Evolutionary conservation across 108 stramenopile species (phyloP).

Genomic region (Cyclotella baltica): DNA sequence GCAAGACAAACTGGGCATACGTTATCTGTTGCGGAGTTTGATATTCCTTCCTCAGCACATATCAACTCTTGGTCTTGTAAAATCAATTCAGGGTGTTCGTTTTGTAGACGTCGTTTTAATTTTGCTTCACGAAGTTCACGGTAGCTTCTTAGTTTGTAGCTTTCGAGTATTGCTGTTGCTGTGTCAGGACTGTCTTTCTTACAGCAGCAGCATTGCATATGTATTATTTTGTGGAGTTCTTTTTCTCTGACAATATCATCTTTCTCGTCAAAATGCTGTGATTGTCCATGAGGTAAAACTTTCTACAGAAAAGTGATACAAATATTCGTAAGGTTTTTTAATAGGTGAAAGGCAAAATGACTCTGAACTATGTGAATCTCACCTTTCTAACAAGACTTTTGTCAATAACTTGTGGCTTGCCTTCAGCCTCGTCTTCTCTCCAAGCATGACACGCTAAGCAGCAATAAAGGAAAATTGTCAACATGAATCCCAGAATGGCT

Average conservation of each 20-base stretch:
- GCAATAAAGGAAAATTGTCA: conserved; percentile 11
- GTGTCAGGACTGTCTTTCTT: not conserved
- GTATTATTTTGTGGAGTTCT: not conserved
- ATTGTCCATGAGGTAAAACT: conserved; percentile 26
- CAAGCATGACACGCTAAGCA: conserved; percentile 1
- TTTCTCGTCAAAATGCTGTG: conserved; percentile 6
- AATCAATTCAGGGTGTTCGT: not conserved
- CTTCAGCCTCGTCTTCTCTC: not conserved
- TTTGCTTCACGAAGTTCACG: not conserved
- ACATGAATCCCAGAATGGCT: conserved; percentile 8
- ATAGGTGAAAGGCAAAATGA: not conserved
- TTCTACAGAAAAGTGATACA: not conserved
- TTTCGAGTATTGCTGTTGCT: conserved; percentile 11
- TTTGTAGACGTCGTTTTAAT: not conserved
- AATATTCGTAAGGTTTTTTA: not conserved
- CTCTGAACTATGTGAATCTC: not conserved
- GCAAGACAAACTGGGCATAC: conserved; percentile 67
- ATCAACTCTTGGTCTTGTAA: not conserved
- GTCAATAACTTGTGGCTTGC: not conserved
- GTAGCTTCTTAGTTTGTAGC: not conserved
- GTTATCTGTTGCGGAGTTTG: not conserved
- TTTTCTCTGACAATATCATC: not conserved
- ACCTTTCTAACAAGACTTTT: conserved; percentile 23
- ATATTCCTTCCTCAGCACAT: conserved; percentile 10
- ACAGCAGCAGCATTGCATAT: not conserved